These are phyloP conservation scores for Cenococcum geophilum DNA, from an alignment of 495 filamentous ascomycete species.

Conservation along the genomic window DNA sequence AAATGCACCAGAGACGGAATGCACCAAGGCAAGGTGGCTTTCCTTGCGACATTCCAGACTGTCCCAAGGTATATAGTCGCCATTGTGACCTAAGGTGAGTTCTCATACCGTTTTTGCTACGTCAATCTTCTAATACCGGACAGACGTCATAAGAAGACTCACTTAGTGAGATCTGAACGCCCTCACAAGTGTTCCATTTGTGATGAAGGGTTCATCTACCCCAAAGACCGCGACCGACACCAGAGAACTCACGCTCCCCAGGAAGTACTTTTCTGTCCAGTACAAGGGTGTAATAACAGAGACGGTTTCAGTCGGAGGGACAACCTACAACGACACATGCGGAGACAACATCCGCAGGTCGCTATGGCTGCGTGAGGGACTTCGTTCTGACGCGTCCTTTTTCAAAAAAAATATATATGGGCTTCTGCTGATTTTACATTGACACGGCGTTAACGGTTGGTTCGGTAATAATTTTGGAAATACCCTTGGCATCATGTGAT, in stretches of 20 bases:
- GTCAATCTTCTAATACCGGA: conserved; percentile 1
- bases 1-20: conserved; percentile 9
- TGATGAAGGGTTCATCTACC: conserved; percentile 26
- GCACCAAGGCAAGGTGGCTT: conserved; percentile 18
- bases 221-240: conserved; percentile 28
- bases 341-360: conserved; percentile 18
- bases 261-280: conserved; percentile 10
- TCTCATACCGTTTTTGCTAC: neutral
- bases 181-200: conserved; percentile 28
- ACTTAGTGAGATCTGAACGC: conserved; percentile 11
- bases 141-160: conserved; percentile 29
- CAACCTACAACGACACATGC: conserved; percentile 25
- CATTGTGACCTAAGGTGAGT: conserved; percentile 28
- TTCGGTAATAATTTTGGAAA: too few relatives aligned
- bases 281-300: conserved; percentile 14
- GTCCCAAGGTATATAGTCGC: conserved; percentile 18
- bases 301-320: conserved; percentile 27
- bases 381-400: too few relatives aligned
- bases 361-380: neutral
- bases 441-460: too few relatives aligned
- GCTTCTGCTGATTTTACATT: too few relatives aligned
- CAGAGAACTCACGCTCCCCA: conserved; percentile 13
- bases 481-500: too few relatives aligned
- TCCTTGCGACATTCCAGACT: conserved; percentile 10
- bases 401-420: too few relatives aligned